phyloP scores from a whole-genome alignment of 441 rosid genomes.

The Pelargonium australe region DNA sequence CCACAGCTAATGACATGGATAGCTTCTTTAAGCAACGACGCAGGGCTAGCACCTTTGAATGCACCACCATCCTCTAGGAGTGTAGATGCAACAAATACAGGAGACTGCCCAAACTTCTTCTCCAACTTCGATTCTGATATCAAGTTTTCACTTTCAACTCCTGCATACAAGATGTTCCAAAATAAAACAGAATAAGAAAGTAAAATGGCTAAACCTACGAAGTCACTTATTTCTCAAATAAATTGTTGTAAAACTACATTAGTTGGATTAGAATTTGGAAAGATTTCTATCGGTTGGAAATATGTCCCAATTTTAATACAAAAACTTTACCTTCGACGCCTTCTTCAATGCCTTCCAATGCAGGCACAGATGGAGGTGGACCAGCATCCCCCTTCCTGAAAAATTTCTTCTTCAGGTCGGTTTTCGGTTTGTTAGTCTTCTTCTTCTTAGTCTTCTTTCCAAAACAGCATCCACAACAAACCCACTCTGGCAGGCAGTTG shows the following conservation, averaged over 20 bases:
- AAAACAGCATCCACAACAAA: slow-evolving; percentile 33
- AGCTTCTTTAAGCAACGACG: slow-evolving; percentile 75
- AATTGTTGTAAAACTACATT: background rate
- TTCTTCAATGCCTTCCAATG: slow-evolving; percentile 30
- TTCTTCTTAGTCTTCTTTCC: slow-evolving; percentile 40
- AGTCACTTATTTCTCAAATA: slow-evolving; percentile 1
- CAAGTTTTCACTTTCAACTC: slow-evolving; percentile 23
- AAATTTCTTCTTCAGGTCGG: slow-evolving; percentile 17
- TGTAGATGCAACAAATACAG: slow-evolving; percentile 52
- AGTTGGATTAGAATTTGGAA: slow-evolving; percentile 5
- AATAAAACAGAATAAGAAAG: slow-evolving; percentile 4
- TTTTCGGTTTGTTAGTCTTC: slow-evolving; percentile 26
- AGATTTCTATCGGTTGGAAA: background rate
- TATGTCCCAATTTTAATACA: background rate
- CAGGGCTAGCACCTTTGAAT: slow-evolving; percentile 37
- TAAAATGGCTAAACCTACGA: background rate
- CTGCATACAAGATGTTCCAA: slow-evolving; percentile 21
- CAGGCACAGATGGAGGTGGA: slow-evolving; percentile 8
- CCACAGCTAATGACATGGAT: slow-evolving; percentile 97
- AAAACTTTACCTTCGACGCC: slow-evolving; percentile 25
- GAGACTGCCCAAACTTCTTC: slow-evolving; percentile 66
- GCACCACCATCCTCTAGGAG: slow-evolving; percentile 47
- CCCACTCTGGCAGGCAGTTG: slow-evolving; percentile 59
- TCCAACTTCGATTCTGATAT: slow-evolving; percentile 37
- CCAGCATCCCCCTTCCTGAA: slow-evolving; percentile 15